Evolutionary conservation across 805 yeast genomes (phyloP).

Genomic region (Candida methanosorbosa): DNA sequence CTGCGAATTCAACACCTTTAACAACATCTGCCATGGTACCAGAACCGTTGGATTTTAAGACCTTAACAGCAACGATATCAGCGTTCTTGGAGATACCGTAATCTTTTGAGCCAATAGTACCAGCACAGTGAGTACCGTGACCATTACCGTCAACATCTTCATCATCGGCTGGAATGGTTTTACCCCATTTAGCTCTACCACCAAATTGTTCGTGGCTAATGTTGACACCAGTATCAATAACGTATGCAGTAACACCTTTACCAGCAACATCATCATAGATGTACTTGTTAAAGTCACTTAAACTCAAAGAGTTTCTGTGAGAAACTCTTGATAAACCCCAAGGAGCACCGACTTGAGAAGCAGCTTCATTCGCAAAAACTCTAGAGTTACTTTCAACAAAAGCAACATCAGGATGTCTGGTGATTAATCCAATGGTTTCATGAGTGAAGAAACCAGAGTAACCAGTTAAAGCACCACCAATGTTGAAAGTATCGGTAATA

Average conservation of each 20-base stretch:
- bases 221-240: conserved; percentile 85
- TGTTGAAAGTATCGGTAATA: conserved; percentile 49
- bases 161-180: conserved; percentile 67
- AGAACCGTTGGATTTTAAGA: conserved; percentile 71
- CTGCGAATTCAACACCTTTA: conserved; percentile 80
- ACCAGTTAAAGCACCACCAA: conserved; percentile 56
- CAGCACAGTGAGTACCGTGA: conserved; percentile 97
- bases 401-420: conserved; percentile 44
- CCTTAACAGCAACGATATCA: conserved; percentile 74
- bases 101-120: conserved; percentile 73
- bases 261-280: conserved; percentile 68
- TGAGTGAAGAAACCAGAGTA: conserved; percentile 81
- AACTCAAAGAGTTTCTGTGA: conserved; percentile 62
- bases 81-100: conserved; percentile 85
- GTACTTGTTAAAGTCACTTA: conserved; percentile 67
- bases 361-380: conserved; percentile 55
- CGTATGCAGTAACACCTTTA: conserved; percentile 77
- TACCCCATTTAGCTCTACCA: conserved; percentile 83
- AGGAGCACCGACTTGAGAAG: conserved; percentile 76
- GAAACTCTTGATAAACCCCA: conserved; percentile 94
- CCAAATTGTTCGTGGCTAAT: conserved; percentile 68
- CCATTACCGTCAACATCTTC: conserved; percentile 78
- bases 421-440: conserved; percentile 62
- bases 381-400: conserved; percentile 65
- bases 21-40: conserved; percentile 80